Evolutionary conservation across 2,329 filamentous ascomycete genomes (phyloP).

Genomic region (Sordariomycetes sp.): DNA sequence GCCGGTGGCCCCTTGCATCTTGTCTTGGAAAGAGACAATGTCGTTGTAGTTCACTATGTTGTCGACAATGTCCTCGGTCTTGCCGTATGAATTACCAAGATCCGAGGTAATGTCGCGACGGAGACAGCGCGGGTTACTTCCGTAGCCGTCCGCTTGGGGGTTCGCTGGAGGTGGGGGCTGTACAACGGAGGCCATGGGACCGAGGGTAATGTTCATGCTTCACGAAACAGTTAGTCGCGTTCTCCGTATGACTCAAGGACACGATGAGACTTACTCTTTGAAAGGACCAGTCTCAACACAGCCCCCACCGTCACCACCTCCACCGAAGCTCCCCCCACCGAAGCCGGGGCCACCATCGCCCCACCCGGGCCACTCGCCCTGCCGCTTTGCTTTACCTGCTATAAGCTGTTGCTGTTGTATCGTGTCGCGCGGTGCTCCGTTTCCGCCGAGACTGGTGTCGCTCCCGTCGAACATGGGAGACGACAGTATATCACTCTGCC

Average conservation of each 20-base stretch:
- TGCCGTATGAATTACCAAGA: constrained; percentile 13
- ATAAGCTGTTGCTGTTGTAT: background rate
- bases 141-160: constrained; percentile 7
- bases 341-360: constrained; percentile 2
- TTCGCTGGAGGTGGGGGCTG: constrained; percentile 6
- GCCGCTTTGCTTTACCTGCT: constrained; percentile 6
- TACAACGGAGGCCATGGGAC: constrained; percentile 13
- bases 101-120: constrained; percentile 22
- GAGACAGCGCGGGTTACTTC: constrained; percentile 31
- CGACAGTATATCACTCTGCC: constrained; percentile 26
- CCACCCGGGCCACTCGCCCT: constrained; percentile 9
- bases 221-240: background rate
- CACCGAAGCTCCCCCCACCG: constrained; percentile 6
- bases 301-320: constrained; percentile 40
- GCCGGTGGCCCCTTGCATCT: constrained; percentile 19
- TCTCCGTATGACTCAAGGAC: too few relatives aligned
- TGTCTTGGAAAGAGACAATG: constrained; percentile 10
- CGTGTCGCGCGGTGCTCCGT: constrained; percentile 19
- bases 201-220: constrained; percentile 14
- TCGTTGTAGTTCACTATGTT: constrained; percentile 10
- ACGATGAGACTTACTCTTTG: constrained; percentile 25
- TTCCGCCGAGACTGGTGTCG: constrained; percentile 32
- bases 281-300: constrained; percentile 37
- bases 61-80: constrained; percentile 17
- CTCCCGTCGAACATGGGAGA: constrained; percentile 43